Conservation (phyloP, 2,329 filamentous ascomycete species). For the Pleomassaria siparia region DNA sequence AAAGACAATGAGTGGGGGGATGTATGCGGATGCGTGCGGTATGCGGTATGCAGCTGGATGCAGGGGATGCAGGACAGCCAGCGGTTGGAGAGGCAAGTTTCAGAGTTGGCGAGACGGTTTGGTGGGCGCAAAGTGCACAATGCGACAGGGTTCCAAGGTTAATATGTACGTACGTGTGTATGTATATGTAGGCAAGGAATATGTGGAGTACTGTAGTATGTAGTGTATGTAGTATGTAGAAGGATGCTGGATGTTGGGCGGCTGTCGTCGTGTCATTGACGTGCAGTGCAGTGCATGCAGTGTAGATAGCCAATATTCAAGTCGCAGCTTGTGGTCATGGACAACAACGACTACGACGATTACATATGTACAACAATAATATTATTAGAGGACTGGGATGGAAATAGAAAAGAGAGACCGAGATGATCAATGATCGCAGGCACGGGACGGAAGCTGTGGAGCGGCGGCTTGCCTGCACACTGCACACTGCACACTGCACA, state of each 20-base stretch:
- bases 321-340: too few relatives aligned
- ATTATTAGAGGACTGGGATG: neutral
- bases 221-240: too few relatives aligned
- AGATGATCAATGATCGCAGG: neutral
- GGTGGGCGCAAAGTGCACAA: too few relatives aligned
- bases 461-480: neutral
- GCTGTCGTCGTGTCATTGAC: constrained; percentile 6
- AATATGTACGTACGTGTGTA: too few relatives aligned
- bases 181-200: too few relatives aligned
- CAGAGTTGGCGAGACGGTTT: neutral
- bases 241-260: neutral
- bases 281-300: constrained; percentile 2
- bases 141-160: too few relatives aligned
- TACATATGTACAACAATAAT: neutral
- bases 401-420: constrained; percentile 5
- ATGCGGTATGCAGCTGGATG: constrained; percentile 5
- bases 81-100: neutral
- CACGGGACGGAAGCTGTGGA: constrained; percentile 2
- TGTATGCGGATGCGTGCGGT: constrained; percentile 5
- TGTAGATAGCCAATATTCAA: too few relatives aligned
- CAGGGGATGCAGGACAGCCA: constrained; percentile 1
- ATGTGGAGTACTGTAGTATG: too few relatives aligned
- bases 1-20: too few relatives aligned
- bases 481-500: neutral
- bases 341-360: too few relatives aligned